These are phyloP conservation scores for Barnettozyma sucrosica DNA, from an alignment of 805 yeast species.

Conservation along the genomic window DNA sequence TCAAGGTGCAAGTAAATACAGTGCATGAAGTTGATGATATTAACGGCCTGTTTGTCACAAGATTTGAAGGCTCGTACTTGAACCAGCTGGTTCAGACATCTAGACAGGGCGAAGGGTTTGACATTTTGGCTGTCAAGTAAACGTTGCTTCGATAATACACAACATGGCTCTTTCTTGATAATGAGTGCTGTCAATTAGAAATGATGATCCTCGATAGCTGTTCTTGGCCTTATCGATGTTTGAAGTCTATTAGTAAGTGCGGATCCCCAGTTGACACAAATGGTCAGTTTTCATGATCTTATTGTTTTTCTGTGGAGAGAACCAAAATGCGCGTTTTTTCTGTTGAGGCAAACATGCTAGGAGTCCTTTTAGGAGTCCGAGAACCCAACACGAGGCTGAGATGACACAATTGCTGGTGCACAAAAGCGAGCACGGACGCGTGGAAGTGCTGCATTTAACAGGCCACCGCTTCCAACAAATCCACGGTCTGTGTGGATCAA, in stretches of 20 bases:
- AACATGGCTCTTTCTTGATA: neutral
- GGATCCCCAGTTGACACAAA: neutral
- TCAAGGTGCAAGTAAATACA: neutral
- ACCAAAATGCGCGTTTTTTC: neutral
- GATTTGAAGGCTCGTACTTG: neutral
- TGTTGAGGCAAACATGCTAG: neutral
- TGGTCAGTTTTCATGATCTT: neutral
- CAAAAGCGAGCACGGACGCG: neutral
- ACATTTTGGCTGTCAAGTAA: constrained; percentile 9
- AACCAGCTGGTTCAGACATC: neutral
- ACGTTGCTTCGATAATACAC: neutral
- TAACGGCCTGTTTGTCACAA: constrained; percentile 6
- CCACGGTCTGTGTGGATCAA: neutral
- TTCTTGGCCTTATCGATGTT: neutral
- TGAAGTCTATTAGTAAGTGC: neutral
- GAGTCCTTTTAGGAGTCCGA: neutral
- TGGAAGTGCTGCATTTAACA: neutral
- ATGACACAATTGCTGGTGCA: neutral
- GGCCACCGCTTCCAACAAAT: neutral
- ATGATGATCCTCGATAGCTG: no score
- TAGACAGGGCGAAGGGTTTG: constrained; percentile 1
- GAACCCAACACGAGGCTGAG: neutral
- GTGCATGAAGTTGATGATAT: constrained; percentile 3
- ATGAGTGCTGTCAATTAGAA: neutral
- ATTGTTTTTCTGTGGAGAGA: neutral